phyloP scores from a whole-genome alignment of 1,139 yeast genomes.

The Debaryomyces fabryi region DNA sequence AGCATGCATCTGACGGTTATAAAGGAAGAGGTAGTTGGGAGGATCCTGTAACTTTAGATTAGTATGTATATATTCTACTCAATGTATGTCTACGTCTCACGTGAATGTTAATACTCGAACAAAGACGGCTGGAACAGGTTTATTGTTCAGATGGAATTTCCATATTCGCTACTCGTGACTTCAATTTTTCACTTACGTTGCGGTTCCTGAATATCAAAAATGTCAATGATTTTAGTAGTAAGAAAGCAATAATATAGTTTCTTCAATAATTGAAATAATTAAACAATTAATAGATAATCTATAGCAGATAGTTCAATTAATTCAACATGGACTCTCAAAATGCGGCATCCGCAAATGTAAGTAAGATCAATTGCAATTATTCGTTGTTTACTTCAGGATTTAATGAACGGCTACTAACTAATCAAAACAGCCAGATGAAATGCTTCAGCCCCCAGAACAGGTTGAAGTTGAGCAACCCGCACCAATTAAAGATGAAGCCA shows the following conservation, averaged over 20 bases:
- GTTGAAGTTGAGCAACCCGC: conserved; percentile 17
- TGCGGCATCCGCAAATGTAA: conserved; percentile 9
- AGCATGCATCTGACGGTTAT: conserved; percentile 5
- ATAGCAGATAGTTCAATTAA: background rate
- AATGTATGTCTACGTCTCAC: background rate
- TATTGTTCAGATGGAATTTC: conserved; percentile 1
- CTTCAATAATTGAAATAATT: conserved; percentile 1
- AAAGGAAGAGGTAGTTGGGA: conserved; percentile 43
- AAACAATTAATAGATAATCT: background rate
- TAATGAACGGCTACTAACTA: conserved; percentile 14
- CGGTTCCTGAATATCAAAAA: conserved; percentile 7
- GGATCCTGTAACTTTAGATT: conserved; percentile 39
- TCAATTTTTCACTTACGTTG: conserved; percentile 7
- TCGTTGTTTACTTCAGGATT: background rate
- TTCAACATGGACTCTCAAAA: background rate
- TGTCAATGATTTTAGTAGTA: background rate
- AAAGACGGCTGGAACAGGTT: background rate
- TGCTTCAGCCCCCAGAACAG: conserved; percentile 29
- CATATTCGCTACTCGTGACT: conserved; percentile 2
- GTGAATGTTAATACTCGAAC: background rate
- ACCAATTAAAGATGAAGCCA: conserved; percentile 5
- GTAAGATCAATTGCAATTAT: background rate
- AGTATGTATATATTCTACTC: conserved; percentile 3
- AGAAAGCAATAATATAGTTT: conserved; percentile 3
- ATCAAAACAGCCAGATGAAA: conserved; percentile 25